Evolutionary conservation across 495 filamentous ascomycete genomes (phyloP), one percentile per base, ranked within the genome.

Genomic region (Glutinoglossum americanum): DNA sequence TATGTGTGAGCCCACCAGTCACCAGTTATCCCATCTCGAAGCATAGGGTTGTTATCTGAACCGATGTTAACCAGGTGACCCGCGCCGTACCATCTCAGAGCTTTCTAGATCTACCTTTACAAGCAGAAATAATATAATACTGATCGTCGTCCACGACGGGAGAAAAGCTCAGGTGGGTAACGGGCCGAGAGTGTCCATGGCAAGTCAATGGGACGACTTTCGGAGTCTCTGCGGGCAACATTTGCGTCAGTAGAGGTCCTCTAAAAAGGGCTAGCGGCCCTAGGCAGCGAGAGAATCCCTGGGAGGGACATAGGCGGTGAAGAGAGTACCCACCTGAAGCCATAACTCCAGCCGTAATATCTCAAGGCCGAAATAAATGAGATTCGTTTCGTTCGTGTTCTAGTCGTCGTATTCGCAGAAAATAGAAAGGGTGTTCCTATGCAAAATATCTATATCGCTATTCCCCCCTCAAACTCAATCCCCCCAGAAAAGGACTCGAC

Each of bases 91-190:
- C 10, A 17, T 17, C 23, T 60, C 48, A 21, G 37, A 3, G 30
- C 17, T 57, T 54, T 15, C 19, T 13, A 19, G 10, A 21, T 19
- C 58, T 69, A 93, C 89, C 88, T 78, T 98, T 98, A 77, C 93
- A 97, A 57, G 90, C 88, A n/a, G 90, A 95, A 56, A 97, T 89
- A 61, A 97, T 70, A 66, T 94, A 96, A 69, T 94, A 97, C 60
- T 84, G 79, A 54, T 89, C 84, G 53, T 90, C 83, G 64, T 89
- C 81, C n/a, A 82, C 72, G 51, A 93, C 77, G 13, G 84, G 80
- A 21, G 93, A 97, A 70, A 97, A 98, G 68, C 80, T 87, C 61
- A 98, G 74, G 70, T 98, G 92, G 15, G 90, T 89, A 62, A 98
- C 89, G 1, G 92, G 92, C 57, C 92, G 83, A 28, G 89, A 94